Evolutionary conservation across 768 basidiomycete genomes (phyloP), one percentile per base, ranked within the genome.

Genomic region (Collybiopsis confluens): DNA sequence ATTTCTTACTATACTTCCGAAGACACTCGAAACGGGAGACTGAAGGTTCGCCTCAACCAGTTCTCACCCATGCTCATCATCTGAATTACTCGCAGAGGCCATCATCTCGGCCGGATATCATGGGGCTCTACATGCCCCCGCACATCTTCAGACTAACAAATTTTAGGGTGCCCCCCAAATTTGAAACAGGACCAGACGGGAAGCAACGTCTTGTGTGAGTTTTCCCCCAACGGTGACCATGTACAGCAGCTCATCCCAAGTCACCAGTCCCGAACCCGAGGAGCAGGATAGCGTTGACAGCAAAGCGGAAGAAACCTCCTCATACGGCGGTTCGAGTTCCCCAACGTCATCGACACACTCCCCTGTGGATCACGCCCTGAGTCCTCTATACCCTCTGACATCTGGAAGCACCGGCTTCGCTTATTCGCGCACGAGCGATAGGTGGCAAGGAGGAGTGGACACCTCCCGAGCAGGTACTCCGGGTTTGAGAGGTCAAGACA

Each of bases 1-100:
- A 83, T 92, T 57, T 88, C 88, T 15, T 92, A 93, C 72, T 92
- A 90, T 66, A 85, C 85, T 6, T 79, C 86, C 38, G 85, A 89
- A 44, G 91, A 93, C 63, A 82, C 90, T 24, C 76, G 83, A 8
- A 77, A 79, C 15, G 88, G 87, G 23, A 76, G 79, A 45, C 73
- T 95, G 28, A 80, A 76, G 68, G 79, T 78, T 54, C 45, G 70
- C 51, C 15, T 28, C 30, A 20, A 28, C 10, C 7, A 9, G 11
- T 9, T 40, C 37, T 3, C 43, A 55, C 37, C 48, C 11, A 27
- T 40, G 24, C 38, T 35, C 23, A 21, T 64, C 35, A 61, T 46
- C 30, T 13, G 24, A 16, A 11, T 53, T 11, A 24, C 45, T 20
- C 59, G 3, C 71, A 86, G 70, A 75, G 82, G 36, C 91, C 91